Conservation (phyloP, 73 alveolate genomes). For the Urostyla sp. region DNA sequence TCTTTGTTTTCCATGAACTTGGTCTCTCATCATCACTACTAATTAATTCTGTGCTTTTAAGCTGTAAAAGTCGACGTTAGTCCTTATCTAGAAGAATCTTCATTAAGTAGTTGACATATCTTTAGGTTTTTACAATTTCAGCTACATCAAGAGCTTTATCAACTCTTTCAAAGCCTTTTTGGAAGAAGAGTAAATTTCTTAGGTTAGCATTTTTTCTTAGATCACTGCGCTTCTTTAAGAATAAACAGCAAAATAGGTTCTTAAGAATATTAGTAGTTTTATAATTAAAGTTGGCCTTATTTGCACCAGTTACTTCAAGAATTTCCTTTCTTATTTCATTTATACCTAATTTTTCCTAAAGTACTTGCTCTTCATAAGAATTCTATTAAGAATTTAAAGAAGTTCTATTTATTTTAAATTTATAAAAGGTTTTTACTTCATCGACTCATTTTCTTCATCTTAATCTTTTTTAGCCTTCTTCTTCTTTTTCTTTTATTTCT, state of each 20-base stretch:
- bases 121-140: conserved; percentile 13
- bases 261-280: conserved; percentile 18
- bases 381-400: too few species aligned
- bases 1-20: conserved; percentile 41
- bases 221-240: conserved; percentile 14
- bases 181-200: conserved; percentile 52
- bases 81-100: conserved; percentile 56
- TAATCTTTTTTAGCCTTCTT: not conserved
- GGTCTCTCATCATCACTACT: conserved; percentile 58
- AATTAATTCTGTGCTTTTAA: conserved; percentile 42
- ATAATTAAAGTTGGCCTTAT: conserved; percentile 20
- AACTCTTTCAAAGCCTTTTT: conserved; percentile 53
- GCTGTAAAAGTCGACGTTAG: conserved; percentile 33
- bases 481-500: conserved; percentile 20
- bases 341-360: conserved; percentile 27
- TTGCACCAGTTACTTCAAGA: conserved; percentile 13
- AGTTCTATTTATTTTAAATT: too few species aligned
- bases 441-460: not conserved
- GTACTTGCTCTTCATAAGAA: too few species aligned
- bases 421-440: too few species aligned
- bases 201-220: conserved; percentile 23
- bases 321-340: conserved; percentile 40
- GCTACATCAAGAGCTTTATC: conserved; percentile 56
- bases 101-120: conserved; percentile 48
- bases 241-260: conserved; percentile 39